Evolutionary conservation across 129 eudicot species (phyloP), one percentile per base, ranked within the genome.

Genomic region (Centella asiatica): DNA sequence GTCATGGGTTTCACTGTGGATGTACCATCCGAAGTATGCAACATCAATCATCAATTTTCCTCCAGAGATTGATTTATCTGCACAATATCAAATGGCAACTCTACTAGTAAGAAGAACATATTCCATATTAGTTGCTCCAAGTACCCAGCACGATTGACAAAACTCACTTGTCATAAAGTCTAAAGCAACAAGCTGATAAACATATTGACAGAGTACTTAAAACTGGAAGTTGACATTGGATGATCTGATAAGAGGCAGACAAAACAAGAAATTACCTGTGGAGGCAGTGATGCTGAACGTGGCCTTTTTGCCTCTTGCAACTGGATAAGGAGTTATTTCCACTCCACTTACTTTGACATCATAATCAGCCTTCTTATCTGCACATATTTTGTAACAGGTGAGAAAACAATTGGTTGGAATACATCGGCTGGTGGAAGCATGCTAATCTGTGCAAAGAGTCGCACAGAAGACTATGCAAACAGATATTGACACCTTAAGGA

Each of bases 11-110:
- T 86, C 90, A 32, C 69, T 75, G 65, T 57, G 72, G 69, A 81
- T 77, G 37, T 51, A 73, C 45, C 69, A 79, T 55, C 82, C 81
- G 36, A 75, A 78, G 64, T 80, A 83, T 26, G 82, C 65, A 48
- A 90, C 97, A 52, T 78, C 81, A 67, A 90, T 84, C 32, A 66
- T 65, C 68, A 90, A 75, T 44, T 77, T 71, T 61, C 94, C 97
- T 45, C 83, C 80, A n/a, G 90, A 74, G 57, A 86, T 66, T 17
- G 82, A 64, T 66, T 79, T 61, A 70, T 66, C 95, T 90, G 90
- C 58, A 53, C 36, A 47, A 51, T 44, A n/a, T n/a, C n/a, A n/a
- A n/a, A n/a, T n/a, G n/a, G n/a, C n/a, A n/a, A n/a, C n/a, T n/a
- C n/a, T n/a, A n/a, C n/a, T n/a, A n/a, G n/a, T n/a, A n/a, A n/a